Base-by-base conservation (phyloP, 805 yeast genomes). In the Kluyveromyces wickerhamii region DNA sequence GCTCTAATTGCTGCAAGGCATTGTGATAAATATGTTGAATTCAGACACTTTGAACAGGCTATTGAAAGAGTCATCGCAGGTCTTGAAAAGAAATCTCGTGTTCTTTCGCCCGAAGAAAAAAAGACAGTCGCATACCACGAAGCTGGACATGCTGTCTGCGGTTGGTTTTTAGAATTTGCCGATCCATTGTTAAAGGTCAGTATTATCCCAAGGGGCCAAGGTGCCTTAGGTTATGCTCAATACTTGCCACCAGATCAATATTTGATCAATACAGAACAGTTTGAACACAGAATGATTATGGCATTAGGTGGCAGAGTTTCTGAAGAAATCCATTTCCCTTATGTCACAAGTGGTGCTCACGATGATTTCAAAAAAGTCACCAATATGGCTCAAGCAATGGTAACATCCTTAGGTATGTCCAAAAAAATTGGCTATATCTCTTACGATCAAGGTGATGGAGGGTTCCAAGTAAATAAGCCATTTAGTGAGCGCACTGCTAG, bases 81-180 rank as follows among this genome's bases (percentile, higher is more conserved):
- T 24, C 67, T 92, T 42, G 97, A 89, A 60, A 84, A 84, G 68
- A 89, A 86, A 61, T 73, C 88, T 11, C 79, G 81, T 51, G 72
- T 92, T 10, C 67, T 94, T 41, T 75, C 86, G 3, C 80, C 86
- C 1, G 88, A 81, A 40, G 97, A 94, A 55, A 85, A 87, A 62
- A 76, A 69, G 42, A 77, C 86, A 18, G 96, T 94, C 38, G 98
- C 98, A 1, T 92, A 82, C 52, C 98, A 94, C 57, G 99, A 92
- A 60, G 98, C 99, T 3, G 99, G 98, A 4, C 98, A 94, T 62
- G 98, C 99, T 8, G 75, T 92, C 41, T 88, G 97, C 60, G 98
- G 98, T 9, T 92, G 98, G 99, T 87, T 67, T 53, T 70, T 92
- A 51, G 74, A 83, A 58, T 72, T 72, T 59, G 95, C 97, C 2